Percentiles rank a stretch among this genome's conserved stretches.
Conservation (phyloP, 768 basidiomycete species). For the Sistotremastrum suecicum region DNA sequence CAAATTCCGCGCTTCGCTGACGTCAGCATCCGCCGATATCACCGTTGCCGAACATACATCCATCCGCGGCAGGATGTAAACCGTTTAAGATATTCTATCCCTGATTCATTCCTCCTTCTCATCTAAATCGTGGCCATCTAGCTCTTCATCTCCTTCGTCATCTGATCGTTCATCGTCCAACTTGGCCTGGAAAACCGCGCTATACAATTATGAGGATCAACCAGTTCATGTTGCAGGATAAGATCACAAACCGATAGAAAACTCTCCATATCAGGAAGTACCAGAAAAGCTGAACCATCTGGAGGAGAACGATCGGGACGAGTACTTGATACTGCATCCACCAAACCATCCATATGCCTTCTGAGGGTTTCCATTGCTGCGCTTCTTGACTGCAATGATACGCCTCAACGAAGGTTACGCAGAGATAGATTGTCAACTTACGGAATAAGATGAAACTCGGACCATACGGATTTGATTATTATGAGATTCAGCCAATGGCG, state of each 20-base stretch:
- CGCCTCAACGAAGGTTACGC: not conserved
- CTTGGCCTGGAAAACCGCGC: conserved; percentile 15
- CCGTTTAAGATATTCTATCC: too few species aligned
- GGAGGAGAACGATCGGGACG: conserved; percentile 55
- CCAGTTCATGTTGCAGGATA: not conserved
- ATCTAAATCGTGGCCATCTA: conserved; percentile 14
- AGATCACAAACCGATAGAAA: conserved; percentile 41
- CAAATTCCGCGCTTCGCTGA: too few species aligned
- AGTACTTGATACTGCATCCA: conserved; percentile 86
- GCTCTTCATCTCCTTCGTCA: conserved; percentile 29
- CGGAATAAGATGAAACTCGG: conserved; percentile 63
- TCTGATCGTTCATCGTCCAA: conserved; percentile 65
- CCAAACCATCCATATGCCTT: conserved; percentile 52
- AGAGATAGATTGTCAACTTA: conserved; percentile 22
- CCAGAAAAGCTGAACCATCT: conserved; percentile 87
- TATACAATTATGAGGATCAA: not conserved
- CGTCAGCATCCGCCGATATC: too few species aligned
- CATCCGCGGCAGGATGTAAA: too few species aligned
- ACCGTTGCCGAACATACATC: too few species aligned
- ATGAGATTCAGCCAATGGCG: conserved; percentile 81
- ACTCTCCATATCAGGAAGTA: conserved; percentile 76
- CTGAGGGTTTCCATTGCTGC: conserved; percentile 41
- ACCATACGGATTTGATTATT: conserved; percentile 83
- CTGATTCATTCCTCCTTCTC: conserved; percentile 14
- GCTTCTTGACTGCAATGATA: conserved; percentile 28